Percentiles rank a stretch among this genome's conserved stretches.
phyloP scores from a whole-genome alignment of 805 yeast species.

The Vanderwaltozyma yarrowii region DNA sequence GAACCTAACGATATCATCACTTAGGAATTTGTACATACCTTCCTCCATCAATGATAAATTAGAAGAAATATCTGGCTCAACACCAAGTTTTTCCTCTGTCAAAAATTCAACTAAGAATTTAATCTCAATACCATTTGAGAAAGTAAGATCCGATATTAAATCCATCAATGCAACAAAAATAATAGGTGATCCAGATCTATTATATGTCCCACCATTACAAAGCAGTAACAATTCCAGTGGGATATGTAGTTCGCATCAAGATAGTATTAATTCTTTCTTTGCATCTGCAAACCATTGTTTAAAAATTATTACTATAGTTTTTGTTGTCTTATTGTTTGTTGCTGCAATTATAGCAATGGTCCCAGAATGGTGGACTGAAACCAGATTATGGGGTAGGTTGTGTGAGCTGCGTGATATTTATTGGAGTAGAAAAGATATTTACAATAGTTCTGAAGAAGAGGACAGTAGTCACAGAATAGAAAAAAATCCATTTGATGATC shows the following conservation, averaged over 20 bases:
- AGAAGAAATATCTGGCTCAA: slow-evolving; percentile 36
- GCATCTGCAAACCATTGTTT: slow-evolving; percentile 25
- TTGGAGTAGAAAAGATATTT: background rate
- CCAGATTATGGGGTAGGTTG: slow-evolving; percentile 38
- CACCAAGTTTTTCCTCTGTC: slow-evolving; percentile 60
- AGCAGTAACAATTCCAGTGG: slow-evolving; percentile 11
- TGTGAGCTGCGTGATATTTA: slow-evolving; percentile 2
- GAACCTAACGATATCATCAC: slow-evolving; percentile 44
- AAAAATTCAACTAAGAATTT: slow-evolving; percentile 45
- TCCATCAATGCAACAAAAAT: slow-evolving; percentile 23
- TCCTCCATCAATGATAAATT: slow-evolving; percentile 49
- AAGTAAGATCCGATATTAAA: slow-evolving; percentile 33
- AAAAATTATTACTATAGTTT: slow-evolving; percentile 28
- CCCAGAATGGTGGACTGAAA: slow-evolving; percentile 38
- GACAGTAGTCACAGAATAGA: background rate
- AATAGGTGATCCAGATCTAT: slow-evolving; percentile 10
- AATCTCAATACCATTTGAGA: slow-evolving; percentile 51
- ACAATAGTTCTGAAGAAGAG: background rate
- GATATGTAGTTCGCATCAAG: slow-evolving; percentile 34
- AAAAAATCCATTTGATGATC: slow-evolving; percentile 1
- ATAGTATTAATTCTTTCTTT: slow-evolving; percentile 34
- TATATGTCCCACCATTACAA: slow-evolving; percentile 34
- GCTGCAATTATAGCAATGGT: slow-evolving; percentile 34
- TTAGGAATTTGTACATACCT: slow-evolving; percentile 58
- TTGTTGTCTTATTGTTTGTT: slow-evolving; percentile 32